phyloP scores from a whole-genome alignment of 177 flowering plant genomes.

The Vitis hybrid region DNA sequence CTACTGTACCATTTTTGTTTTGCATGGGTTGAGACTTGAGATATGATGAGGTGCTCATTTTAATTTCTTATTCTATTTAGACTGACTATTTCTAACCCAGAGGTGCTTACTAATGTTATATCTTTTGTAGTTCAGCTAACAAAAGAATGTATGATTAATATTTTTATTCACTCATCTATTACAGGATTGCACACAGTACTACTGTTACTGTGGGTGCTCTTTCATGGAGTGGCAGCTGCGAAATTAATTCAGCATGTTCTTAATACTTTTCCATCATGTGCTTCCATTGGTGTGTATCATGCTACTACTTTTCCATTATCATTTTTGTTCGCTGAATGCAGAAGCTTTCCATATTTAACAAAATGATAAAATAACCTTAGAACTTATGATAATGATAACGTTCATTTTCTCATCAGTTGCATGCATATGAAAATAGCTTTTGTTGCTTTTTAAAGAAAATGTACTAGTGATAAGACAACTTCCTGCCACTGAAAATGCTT shows the following conservation, averaged over 20 bases:
- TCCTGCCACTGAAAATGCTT: no score
- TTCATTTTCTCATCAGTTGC: no score
- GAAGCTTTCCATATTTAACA: not conserved
- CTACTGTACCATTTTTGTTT: conserved; percentile 1
- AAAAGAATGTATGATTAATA: not conserved
- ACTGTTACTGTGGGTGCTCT: conserved; percentile 59
- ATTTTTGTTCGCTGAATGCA: not conserved
- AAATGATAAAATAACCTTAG: no score
- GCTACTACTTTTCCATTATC: not conserved
- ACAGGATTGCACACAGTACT: conserved; percentile 45
- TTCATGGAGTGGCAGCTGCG: conserved; percentile 73
- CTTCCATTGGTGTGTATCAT: conserved; percentile 70
- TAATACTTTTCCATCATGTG: conserved; percentile 77
- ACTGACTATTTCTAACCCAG: not conserved
- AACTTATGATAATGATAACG: no score
- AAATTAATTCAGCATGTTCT: conserved; percentile 65
- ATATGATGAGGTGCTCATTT: not conserved
- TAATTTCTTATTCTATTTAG: not conserved
- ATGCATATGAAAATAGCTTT: no score
- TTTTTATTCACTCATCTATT: conserved; percentile 4
- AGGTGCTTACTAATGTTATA: not conserved
- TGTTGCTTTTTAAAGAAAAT: no score
- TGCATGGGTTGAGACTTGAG: conserved; percentile 1
- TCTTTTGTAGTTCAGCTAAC: not conserved
- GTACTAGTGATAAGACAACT: no score